These are phyloP conservation scores for Microbotryum silenes-acaulis DNA, from an alignment of 1,284 basidiomycete species.

Conservation along the genomic window DNA sequence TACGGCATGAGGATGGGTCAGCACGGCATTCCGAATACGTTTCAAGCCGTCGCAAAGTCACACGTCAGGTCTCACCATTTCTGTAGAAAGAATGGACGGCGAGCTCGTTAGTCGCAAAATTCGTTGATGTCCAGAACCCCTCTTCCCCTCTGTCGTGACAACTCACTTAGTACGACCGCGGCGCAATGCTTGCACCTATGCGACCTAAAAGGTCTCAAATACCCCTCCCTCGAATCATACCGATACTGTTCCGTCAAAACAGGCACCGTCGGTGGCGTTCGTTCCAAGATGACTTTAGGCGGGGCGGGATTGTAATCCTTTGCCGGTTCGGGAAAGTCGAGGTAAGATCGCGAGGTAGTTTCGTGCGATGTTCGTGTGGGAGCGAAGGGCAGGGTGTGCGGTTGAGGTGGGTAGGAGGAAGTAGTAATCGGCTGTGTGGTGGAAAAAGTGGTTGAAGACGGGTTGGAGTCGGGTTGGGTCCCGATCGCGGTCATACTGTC, in stretches of 20 bases:
- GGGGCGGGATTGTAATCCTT: slow-evolving; percentile 14
- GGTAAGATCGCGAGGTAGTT: slow-evolving; percentile 5
- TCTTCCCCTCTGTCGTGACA: too few species aligned
- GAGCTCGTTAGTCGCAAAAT: background rate
- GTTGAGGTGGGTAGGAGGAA: slow-evolving; percentile 6
- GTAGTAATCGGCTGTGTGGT: background rate
- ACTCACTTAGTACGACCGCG: slow-evolving; percentile 28
- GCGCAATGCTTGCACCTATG: slow-evolving; percentile 59
- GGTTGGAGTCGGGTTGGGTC: too few species aligned
- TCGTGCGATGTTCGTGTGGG: background rate
- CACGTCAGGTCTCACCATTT: background rate
- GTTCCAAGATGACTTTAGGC: slow-evolving; percentile 9
- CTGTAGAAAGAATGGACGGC: background rate
- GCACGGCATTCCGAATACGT: too few species aligned
- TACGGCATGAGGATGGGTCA: too few species aligned
- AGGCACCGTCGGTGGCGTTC: slow-evolving; percentile 39
- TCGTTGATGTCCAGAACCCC: too few species aligned
- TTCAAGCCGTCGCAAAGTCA: too few species aligned
- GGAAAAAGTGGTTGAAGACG: background rate
- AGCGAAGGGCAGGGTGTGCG: background rate
- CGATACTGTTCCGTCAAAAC: slow-evolving; percentile 52
- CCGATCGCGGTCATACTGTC: too few species aligned
- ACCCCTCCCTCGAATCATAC: slow-evolving; percentile 52
- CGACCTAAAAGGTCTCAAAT: slow-evolving; percentile 51
- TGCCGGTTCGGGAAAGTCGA: slow-evolving; percentile 27